phyloP scores from a whole-genome alignment of 2,329 filamentous ascomycete species.

The Mycosphaerelloides madeirae region DNA sequence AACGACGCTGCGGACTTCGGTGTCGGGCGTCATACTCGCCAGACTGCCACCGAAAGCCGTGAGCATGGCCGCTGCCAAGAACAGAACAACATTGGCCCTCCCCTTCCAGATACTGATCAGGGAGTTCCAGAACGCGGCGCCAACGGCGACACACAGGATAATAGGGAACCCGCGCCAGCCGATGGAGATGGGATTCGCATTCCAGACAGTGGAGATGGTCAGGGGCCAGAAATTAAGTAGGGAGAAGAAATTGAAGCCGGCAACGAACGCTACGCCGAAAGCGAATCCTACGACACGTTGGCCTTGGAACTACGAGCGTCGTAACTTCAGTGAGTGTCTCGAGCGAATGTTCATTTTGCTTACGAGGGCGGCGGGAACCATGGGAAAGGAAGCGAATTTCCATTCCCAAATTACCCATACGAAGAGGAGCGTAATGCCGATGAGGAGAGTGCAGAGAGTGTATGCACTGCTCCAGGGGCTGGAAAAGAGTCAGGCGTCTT shows the following conservation, averaged over 20 bases:
- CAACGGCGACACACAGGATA: slow-evolving; percentile 56
- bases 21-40: slow-evolving; percentile 53
- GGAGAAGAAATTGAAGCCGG: slow-evolving; percentile 35
- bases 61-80: slow-evolving; percentile 30
- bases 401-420: too few species aligned
- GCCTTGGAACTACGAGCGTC: too few species aligned
- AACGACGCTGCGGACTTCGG: slow-evolving; percentile 19
- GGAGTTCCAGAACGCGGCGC: slow-evolving; percentile 53
- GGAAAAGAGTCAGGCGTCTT: too few species aligned
- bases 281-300: slow-evolving; percentile 31
- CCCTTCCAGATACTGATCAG: slow-evolving; percentile 55
- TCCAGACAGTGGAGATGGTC: slow-evolving; percentile 59
- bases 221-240: slow-evolving; percentile 57
- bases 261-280: slow-evolving; percentile 34
- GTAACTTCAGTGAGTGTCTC: too few species aligned
- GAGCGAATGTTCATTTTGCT: too few species aligned
- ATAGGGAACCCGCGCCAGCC: slow-evolving; percentile 60
- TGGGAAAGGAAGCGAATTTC: slow-evolving; percentile 36
- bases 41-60: slow-evolving; percentile 42
- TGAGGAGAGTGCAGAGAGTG: slow-evolving; percentile 34
- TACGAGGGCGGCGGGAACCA: slow-evolving; percentile 36
- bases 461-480: slow-evolving; percentile 37
- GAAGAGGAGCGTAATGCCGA: slow-evolving; percentile 34
- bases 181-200: slow-evolving; percentile 55
- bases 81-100: slow-evolving; percentile 55